A percentile compares a stretch with the other conserved stretches of the same genome.
Conservation (phyloP, 495 filamentous ascomycete species). For the Polyplosphaeria fusca region DNA sequence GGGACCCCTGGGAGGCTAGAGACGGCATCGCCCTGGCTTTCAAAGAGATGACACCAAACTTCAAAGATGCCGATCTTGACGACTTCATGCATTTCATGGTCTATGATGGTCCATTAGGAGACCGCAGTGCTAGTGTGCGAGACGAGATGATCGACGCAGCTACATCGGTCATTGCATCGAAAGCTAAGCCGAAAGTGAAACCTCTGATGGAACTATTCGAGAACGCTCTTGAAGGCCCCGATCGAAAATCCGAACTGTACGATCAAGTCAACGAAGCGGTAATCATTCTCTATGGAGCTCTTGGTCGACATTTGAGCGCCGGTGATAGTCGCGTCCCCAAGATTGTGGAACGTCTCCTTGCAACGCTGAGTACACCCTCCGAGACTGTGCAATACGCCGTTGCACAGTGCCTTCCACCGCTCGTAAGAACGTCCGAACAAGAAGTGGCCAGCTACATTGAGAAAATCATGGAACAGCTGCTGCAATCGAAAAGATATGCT, state of each 20-base stretch:
- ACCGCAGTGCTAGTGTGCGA: constrained; percentile 71
- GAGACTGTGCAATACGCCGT: constrained; percentile 96
- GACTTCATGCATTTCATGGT: constrained; percentile 81
- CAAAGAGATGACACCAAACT: constrained; percentile 66
- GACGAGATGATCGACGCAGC: constrained; percentile 93
- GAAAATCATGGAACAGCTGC: constrained; percentile 70
- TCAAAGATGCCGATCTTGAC: constrained; percentile 66
- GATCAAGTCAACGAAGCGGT: constrained; percentile 95
- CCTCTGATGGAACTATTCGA: constrained; percentile 90
- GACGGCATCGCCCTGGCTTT: constrained; percentile 87
- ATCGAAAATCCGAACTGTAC: constrained; percentile 69
- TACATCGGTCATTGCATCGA: constrained; percentile 70
- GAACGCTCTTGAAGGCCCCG: constrained; percentile 72
- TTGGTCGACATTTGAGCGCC: constrained; percentile 79
- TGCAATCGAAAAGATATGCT: constrained; percentile 84
- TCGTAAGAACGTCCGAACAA: constrained; percentile 75
- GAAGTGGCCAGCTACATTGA: constrained; percentile 76
- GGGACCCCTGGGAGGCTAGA: constrained; percentile 85
- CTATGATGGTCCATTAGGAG: constrained; percentile 75
- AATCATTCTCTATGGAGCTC: constrained; percentile 90
- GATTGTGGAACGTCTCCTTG: constrained; percentile 78
- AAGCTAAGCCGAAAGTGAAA: constrained; percentile 78
- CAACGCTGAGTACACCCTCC: constrained; percentile 88
- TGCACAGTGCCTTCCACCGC: constrained; percentile 84
- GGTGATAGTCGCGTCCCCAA: constrained; percentile 80